Base-by-base conservation (phyloP, 306 rosid species). In the Lathyrus oleraceus region DNA sequence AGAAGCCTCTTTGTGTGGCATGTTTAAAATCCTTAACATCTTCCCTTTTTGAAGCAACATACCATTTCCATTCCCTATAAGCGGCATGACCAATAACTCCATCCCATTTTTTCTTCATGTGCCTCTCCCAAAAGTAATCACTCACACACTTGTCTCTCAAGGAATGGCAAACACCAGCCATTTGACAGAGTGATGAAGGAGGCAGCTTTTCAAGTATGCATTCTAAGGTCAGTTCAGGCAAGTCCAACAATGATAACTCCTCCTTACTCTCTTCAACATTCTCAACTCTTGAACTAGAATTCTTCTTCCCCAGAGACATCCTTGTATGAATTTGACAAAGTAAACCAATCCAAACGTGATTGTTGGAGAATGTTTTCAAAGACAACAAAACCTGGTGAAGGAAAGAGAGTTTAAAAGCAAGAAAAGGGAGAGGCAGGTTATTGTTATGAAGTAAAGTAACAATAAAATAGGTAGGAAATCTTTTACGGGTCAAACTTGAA, bases 41-140 rank as follows among this genome's bases (percentile, higher is more conserved):
- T n/a, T n/a, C 80, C 27, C 75, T 64, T 74, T 44, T 88, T 4
- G 91, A 81, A 79, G 92, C 87, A 78, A 85, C 71, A 80, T 85
- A 81, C 80, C 91, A 85, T 74, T 84, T 85, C 98, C 98, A 90
- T 76, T 85, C 91, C 69, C 85, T 88, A 43, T 84, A 77, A 70
- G 97, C 92, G 72, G 83, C 90, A 56, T 79, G 81, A 35, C 97
- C 96, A 76, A 94, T 78, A 47, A 90, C 76, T 63, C 82, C 80
- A 8, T 90, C 96, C 98, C 97, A 88, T 84, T 90, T 94, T 71
- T 72, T 65, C 16, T 82, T 81, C 96, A 88, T 79, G 81, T 94
- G 98, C 74, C 78, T 88, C 89, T 83, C 87, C 98, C 98, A 94
- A 13, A 90, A 84, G 66, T 87, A 89, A 42, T 94, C 90, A 69